phyloP scores from a whole-genome alignment of 257 asterid species.

The Handroanthus guayacan region DNA sequence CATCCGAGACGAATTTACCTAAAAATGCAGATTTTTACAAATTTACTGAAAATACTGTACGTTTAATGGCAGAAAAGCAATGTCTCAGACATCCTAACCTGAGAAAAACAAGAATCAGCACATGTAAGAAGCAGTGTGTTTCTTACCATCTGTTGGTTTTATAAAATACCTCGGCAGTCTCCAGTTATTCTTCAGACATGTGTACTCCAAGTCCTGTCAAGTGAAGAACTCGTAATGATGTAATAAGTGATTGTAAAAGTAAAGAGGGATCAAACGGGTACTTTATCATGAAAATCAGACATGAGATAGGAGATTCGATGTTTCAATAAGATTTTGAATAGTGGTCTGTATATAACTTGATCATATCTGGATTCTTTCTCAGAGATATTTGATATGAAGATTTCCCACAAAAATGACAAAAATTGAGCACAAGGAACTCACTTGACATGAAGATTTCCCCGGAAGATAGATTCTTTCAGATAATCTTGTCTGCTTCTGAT shows the following conservation, averaged over 20 bases:
- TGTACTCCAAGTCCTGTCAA: constrained; percentile 52
- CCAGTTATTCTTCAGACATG: constrained; percentile 51
- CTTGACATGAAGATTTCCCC: constrained; percentile 50
- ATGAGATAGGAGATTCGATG: too few relatives aligned
- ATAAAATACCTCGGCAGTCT: constrained; percentile 43
- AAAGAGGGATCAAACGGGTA: background rate
- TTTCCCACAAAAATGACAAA: background rate
- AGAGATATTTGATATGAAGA: too few relatives aligned
- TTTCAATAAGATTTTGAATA: too few relatives aligned
- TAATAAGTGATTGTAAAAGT: background rate
- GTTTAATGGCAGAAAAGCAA: background rate
- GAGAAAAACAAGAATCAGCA: background rate
- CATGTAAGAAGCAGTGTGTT: background rate
- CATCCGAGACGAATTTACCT: constrained; percentile 51
- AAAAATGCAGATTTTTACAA: constrained; percentile 1
- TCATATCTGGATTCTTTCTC: too few relatives aligned
- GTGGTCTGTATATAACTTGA: too few relatives aligned
- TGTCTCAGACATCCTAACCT: too few relatives aligned
- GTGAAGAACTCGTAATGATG: background rate
- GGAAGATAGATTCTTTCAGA: constrained; percentile 33
- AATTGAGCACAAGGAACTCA: constrained; percentile 36
- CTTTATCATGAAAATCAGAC: too few relatives aligned
- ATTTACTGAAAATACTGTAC: background rate
- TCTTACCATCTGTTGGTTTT: constrained; percentile 48
- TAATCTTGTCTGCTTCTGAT: constrained; percentile 11